Percentiles rank a stretch among this genome's conserved stretches.
Conservation (phyloP, 768 basidiomycete genomes). For the Amylocystis lapponica region DNA sequence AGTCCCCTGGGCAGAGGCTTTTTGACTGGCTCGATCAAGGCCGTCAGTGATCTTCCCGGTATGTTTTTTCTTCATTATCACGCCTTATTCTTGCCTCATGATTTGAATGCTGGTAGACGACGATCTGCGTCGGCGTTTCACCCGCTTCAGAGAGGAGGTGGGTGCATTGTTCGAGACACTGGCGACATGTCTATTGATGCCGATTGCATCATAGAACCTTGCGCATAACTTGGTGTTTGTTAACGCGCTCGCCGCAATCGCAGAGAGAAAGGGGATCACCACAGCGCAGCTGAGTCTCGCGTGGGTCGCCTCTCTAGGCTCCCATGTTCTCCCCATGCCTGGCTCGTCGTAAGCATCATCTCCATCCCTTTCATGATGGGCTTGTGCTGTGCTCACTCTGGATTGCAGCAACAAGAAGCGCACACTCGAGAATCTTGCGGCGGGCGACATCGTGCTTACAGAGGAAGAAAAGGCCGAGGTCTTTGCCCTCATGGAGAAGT, state of each 20-base stretch:
- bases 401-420: conserved; percentile 32
- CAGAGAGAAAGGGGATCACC: conserved; percentile 35
- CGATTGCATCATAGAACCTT: conserved; percentile 24
- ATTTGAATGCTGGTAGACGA: conserved; percentile 4
- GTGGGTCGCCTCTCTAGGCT: conserved; percentile 18
- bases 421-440: conserved; percentile 36
- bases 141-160: conserved; percentile 17
- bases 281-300: conserved; percentile 35
- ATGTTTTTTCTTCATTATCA: not conserved
- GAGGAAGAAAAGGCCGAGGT: conserved; percentile 34
- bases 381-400: not conserved
- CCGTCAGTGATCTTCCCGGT: conserved; percentile 26
- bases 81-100: no score
- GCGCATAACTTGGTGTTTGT: conserved; percentile 38
- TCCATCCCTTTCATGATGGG: not conserved
- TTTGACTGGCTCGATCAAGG: conserved; percentile 46
- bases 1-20: conserved; percentile 53
- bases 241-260: conserved; percentile 34
- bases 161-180: not conserved
- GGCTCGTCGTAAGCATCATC: conserved; percentile 33
- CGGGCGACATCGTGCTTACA: conserved; percentile 30
- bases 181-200: not conserved
- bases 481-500: conserved; percentile 27
- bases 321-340: conserved; percentile 36
- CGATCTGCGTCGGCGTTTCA: conserved; percentile 11